Conservation (phyloP, 1,139 yeast genomes). For the Ogataea hybrid region DNA sequence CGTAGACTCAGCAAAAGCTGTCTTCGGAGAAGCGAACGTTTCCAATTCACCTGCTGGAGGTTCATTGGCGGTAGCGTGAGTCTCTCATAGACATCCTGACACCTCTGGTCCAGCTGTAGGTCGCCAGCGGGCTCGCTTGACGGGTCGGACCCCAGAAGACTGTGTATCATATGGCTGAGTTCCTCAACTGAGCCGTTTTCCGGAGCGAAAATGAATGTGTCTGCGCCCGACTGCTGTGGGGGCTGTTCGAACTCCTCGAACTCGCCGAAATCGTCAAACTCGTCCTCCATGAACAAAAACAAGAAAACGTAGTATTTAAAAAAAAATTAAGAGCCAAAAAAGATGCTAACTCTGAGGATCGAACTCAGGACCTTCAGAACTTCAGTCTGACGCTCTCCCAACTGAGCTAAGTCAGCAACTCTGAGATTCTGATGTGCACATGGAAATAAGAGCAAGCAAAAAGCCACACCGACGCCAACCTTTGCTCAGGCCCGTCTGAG, state of each 20-base stretch:
- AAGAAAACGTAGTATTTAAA: not conserved
- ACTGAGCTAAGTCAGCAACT: constrained; percentile 73
- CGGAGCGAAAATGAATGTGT: not conserved
- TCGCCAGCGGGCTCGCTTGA: not conserved
- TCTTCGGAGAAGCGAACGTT: constrained; percentile 28
- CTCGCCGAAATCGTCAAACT: constrained; percentile 23
- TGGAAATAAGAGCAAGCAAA: no score
- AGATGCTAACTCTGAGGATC: constrained; percentile 85
- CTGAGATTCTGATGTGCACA: not conserved
- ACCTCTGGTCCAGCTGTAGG: constrained; percentile 24
- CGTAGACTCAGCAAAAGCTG: constrained; percentile 30
- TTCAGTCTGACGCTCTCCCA: constrained; percentile 92
- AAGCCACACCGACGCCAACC: no score
- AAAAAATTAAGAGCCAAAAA: not conserved
- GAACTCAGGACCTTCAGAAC: constrained; percentile 95
- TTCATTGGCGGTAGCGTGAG: constrained; percentile 25
- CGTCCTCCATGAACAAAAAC: constrained; percentile 12
- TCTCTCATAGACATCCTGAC: constrained; percentile 22
- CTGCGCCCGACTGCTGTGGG: not conserved
- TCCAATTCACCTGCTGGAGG: constrained; percentile 29
- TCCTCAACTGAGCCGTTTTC: not conserved
- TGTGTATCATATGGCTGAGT: not conserved
- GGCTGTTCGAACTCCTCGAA: constrained; percentile 7
- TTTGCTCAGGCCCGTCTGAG: not conserved
- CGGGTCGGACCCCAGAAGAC: not conserved